These are phyloP conservation scores for Primulina tabacum DNA, from an alignment of 257 asterid genomes.

Conservation along the genomic window DNA sequence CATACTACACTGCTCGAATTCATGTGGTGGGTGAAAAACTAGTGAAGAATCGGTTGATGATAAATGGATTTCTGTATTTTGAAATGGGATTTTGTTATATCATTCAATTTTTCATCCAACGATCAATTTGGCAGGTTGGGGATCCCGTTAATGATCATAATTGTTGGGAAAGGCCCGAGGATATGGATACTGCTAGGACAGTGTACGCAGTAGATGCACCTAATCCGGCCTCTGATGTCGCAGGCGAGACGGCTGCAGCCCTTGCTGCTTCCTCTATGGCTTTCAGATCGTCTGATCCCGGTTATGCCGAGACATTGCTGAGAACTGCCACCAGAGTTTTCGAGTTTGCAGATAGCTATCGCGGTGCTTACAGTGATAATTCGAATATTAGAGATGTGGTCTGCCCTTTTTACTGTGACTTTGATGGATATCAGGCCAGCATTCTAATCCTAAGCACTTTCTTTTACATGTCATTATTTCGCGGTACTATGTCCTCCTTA, in stretches of 20 bases:
- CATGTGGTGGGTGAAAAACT: neutral
- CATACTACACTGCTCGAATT: neutral
- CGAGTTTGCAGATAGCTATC: constrained; percentile 68
- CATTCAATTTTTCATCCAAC: neutral
- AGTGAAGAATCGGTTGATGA: neutral
- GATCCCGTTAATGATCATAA: constrained; percentile 81
- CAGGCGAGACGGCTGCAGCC: constrained; percentile 97
- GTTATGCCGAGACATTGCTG: constrained; percentile 68
- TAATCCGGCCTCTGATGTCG: constrained; percentile 94
- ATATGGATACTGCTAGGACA: constrained; percentile 92
- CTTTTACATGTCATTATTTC: neutral
- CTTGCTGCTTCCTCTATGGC: constrained; percentile 92
- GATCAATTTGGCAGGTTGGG: constrained; percentile 58
- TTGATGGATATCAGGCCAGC: constrained; percentile 89
- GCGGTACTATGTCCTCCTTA: neutral
- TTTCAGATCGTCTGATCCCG: constrained; percentile 69
- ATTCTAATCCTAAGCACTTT: neutral
- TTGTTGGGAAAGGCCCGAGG: constrained; percentile 99
- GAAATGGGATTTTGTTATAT: neutral
- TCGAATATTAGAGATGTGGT: constrained; percentile 57
- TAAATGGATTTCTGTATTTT: neutral
- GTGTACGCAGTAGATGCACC: constrained; percentile 89
- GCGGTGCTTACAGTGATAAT: constrained; percentile 92
- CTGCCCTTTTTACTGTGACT: constrained; percentile 93
- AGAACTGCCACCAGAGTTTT: constrained; percentile 63